Evolutionary conservation across 208 protist genomes (phyloP), one percentile per base, ranked within the genome.

Genomic region (Trypanosoma boissoni): DNA sequence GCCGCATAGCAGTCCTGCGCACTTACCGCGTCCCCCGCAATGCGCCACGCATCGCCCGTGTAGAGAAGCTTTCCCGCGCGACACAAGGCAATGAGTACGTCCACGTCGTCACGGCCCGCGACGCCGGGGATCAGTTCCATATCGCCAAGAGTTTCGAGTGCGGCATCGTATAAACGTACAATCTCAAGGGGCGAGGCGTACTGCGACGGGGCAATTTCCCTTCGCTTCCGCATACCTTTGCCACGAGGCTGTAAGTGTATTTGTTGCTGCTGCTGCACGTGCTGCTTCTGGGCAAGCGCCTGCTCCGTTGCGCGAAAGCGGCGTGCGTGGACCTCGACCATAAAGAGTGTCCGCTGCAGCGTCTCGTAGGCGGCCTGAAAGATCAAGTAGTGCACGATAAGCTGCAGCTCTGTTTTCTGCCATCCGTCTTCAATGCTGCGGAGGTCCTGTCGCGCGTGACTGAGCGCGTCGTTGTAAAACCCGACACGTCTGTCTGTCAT

Each of bases 61-160:
- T 81, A 91, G 23, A 91, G 68, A 8, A 91, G 68, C 41, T 74
- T 63, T 6, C 81, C 87, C 2, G 87, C 87, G 0, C 53, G 55
- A 67, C 74, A 86, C 3, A 88, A 43, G 0, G 71, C 81, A 16
- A 42, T 27, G 24, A 87, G 27, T 16, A 53, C 74, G 55, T 81
- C 78, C 26, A 85, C 69, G 44, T 90, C 88, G 4, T 52, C 58
- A 23, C 78, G 76, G 3, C 78, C 83, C 1, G 65, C 26, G 26
- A 90, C 88, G 14, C 88, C 88, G 0, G 88, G 88, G 36, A 94
- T 68, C 54, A 91, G 68, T 67, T 90, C 76, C 79, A 94, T 86
- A 61, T 89, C 72, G 16, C 71, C 81, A 18, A 91, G 64, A 21
- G 74, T 76, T 20, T 83, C 77, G 9, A 76, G 49, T 14, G 73